Evolutionary conservation across 441 rosid genomes (phyloP), one percentile per base, ranked within the genome.

Genomic region (Gossypium gossypioides): DNA sequence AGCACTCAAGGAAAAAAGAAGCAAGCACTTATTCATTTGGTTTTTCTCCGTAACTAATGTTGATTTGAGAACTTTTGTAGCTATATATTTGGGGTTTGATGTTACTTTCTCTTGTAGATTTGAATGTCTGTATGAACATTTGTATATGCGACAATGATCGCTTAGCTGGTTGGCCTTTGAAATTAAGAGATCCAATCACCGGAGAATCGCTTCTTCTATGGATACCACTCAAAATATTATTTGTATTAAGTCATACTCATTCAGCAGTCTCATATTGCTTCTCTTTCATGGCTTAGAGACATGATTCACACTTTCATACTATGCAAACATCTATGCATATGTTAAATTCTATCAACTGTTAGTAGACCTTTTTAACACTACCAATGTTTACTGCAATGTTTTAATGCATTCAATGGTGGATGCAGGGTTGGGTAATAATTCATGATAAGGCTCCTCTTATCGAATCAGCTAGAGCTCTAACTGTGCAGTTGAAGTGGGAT

Each of bases 341-440:
- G 44, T 62, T 63, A 40, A 63, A 40, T 37, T 63, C 27, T 40
- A 40, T 37, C 27, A 62, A 40, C 44, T 32, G 19, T 18, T 12
- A 34, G n/a, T 16, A 13, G 55, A 40, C 37, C 69, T 66, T 51
- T 22, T 3, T 9, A 27, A 55, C 57, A 10, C 46, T 18, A 46
- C 37, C 8, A 6, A 32, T 16, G 19, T 21, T 65, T 15, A 19
- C 3, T 9, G 68, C 50, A 25, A 59, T 68, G 19, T 29, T 65
- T 46, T 10, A 7, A 40, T 3, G 6, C 68, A 42, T 19, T 52
- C 37, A 13, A 19, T 25, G 48, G 16, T 78, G 75, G 80, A 32
- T 83, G 82, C 88, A 96, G 99, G 99, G 99, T 70, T 96, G 99
- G 99, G 87, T 91, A 69, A 88, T 96, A 72, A 83, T 96, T 79